These are phyloP conservation scores for Fusarium buxicola DNA, from an alignment of 2,329 filamentous ascomycete species.

Conservation along the genomic window DNA sequence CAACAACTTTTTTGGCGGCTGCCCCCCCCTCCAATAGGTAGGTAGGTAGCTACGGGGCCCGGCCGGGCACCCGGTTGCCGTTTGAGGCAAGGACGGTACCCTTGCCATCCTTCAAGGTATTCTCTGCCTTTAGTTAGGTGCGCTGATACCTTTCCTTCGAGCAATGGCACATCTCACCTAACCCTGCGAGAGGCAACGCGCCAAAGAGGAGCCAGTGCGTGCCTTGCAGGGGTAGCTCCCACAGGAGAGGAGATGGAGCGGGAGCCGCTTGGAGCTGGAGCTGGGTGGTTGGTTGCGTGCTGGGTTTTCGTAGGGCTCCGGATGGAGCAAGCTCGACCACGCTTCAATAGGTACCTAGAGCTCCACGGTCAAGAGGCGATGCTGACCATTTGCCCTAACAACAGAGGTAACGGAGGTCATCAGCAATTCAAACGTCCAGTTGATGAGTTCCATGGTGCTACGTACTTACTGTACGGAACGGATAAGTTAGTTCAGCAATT, in stretches of 20 bases:
- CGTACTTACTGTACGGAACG: no score
- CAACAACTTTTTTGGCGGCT: constrained; percentile 48
- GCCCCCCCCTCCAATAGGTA: constrained; percentile 35
- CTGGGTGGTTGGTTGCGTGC: constrained; percentile 19
- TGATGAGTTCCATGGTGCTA: no score
- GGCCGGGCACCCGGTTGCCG: constrained; percentile 10
- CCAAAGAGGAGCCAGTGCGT: constrained; percentile 29
- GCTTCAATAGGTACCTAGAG: not conserved
- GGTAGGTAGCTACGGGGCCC: constrained; percentile 32
- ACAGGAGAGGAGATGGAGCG: constrained; percentile 10
- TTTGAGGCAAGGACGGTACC: constrained; percentile 22
- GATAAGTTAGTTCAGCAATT: no score
- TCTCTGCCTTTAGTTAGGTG: fast-evolving
- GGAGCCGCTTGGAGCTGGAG: constrained; percentile 30
- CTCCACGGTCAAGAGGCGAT: constrained; percentile 20
- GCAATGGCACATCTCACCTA: constrained; percentile 26
- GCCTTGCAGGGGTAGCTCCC: constrained; percentile 40
- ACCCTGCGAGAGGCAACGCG: constrained; percentile 26
- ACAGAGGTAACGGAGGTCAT: constrained; percentile 5
- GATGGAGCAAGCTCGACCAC: constrained; percentile 1
- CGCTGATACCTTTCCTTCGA: constrained; percentile 8
- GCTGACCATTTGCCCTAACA: constrained; percentile 10
- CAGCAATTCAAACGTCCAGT: not conserved
- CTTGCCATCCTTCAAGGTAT: constrained; percentile 23
- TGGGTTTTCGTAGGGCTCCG: constrained; percentile 9